Evolutionary conservation across 768 basidiomycete species (phyloP), one percentile per base, ranked within the genome.

Genomic region (Suillus alpinus): DNA sequence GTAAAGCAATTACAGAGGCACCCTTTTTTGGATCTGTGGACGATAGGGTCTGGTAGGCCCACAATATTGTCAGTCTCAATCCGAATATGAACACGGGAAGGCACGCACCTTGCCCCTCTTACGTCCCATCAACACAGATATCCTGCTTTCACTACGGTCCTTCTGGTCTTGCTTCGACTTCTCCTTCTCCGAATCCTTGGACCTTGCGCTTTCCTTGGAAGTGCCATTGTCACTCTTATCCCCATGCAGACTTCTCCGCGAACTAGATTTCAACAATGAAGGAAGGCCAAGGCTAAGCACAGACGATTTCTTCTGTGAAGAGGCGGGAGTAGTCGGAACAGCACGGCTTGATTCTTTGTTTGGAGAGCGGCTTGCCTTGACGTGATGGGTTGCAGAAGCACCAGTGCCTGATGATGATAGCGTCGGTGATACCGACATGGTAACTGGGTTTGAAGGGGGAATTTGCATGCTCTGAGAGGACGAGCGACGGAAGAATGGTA

Each of bases 401-500:
- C 70, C 64, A 51, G 78, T 74, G n/a, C 75, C 69, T 53, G 77
- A 74, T 7, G 83, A 77, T 31, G 84, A 84, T 2, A 86, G 81
- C 10, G 84, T 79, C 13, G 89, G 81, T 5, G 83, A 77, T 9
- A 79, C 72, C 3, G 79, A 78, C 10, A 77, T 74, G 16, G 80
- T 73, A 31, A 80, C 69, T 57, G 69, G 60, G 57, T 62, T 67
- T n/a, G 73, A 69, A 7, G 84, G 77, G 20, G 86, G 82, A 29
- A 87, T 72, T 63, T 92, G 88, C 83, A 92, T 88, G 14, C 90
- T 92, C 69, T 94, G 91, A 7, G 94, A 95, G 31, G 92, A 91
- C 8, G 93, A 94, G 39, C 94, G 88, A 47, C 92, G 85, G 79
- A 96, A 95, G 76, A 96, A 96, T 2, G 94, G 94, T 61, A 96